Evolutionary conservation across 257 asterid genomes (phyloP), one percentile per base, ranked within the genome.

Genomic region (Petrea volubilis): DNA sequence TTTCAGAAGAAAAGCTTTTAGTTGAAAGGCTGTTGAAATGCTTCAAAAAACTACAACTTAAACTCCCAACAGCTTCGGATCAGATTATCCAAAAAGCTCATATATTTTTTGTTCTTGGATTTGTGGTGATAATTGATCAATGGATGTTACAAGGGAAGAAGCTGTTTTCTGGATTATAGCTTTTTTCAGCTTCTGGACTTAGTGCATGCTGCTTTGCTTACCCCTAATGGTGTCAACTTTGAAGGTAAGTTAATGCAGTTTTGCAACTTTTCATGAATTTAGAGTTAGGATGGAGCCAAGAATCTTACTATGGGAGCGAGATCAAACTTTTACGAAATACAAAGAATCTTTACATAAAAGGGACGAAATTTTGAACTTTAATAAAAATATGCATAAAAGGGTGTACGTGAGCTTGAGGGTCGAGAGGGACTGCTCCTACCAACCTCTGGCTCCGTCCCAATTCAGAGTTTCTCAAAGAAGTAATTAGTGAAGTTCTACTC

Each of bases 181-280:
- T 34, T 62, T 89, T 2, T 73, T 78, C 71, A 50, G 80, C 80
- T 83, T 79, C 77, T 84, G 79, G 79, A 68, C 79, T 77, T 88
- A 25, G n/a, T 68, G 72, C 87, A 60, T n/a, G 66, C 51, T 67
- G 85, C 93, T 80, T 34, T 83, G 86, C 96, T 94, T 57, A 79
- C 99, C 40, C 90, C 93, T 62, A 82, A 84, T 81, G 99, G 99
- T 56, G 82, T 94, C 83, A 94, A 94, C 84, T 87, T 64, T 60
- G 99, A 94, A 94, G 99, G 99, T 91, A 47, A 71, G 77, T 21
- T 17, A 7, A 13, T 14, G 51, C 5, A 13, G 20, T 11, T 2
- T 12, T 41, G 2, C n/a, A n/a, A n/a, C n/a, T n/a, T n/a, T n/a
- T n/a, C n/a, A n/a, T n/a, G n/a, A n/a, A n/a, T n/a, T n/a, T n/a